Percentiles rank a stretch among this genome's conserved stretches.
phyloP scores from a whole-genome alignment of 345 rosid species.

The Syzygium jambos region DNA sequence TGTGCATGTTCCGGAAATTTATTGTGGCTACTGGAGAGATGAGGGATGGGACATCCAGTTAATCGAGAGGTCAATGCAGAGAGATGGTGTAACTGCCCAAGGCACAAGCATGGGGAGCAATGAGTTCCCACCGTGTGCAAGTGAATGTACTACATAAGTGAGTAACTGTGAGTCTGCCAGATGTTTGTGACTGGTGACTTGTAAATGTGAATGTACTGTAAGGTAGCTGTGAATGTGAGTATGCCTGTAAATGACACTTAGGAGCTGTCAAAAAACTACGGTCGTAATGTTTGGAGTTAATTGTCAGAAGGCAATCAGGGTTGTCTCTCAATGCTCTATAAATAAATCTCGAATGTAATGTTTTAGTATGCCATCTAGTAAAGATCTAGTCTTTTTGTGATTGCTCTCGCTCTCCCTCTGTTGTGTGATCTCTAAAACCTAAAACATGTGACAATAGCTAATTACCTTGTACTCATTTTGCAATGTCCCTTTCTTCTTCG shows the following conservation, averaged over 20 bases:
- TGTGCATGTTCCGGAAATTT: constrained; percentile 15
- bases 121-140: constrained; percentile 12
- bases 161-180: background rate
- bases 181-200: background rate
- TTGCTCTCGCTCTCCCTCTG: background rate
- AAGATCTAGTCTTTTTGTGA: background rate
- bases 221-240: background rate
- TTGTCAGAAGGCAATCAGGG: background rate
- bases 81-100: background rate
- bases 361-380: background rate
- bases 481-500: background rate
- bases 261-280: background rate
- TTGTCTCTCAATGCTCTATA: background rate
- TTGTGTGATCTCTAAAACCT: background rate
- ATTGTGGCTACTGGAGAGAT: constrained; percentile 16
- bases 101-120: background rate
- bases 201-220: background rate
- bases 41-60: constrained; percentile 18
- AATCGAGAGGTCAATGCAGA: background rate
- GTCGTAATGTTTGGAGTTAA: background rate
- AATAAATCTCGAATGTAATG: background rate
- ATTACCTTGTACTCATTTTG: background rate
- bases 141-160: background rate
- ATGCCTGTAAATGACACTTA: background rate
- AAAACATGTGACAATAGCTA: background rate